Base-by-base conservation (phyloP, 1,284 basidiomycete species). In the Cutaneotrichosporon cyanovorans region DNA sequence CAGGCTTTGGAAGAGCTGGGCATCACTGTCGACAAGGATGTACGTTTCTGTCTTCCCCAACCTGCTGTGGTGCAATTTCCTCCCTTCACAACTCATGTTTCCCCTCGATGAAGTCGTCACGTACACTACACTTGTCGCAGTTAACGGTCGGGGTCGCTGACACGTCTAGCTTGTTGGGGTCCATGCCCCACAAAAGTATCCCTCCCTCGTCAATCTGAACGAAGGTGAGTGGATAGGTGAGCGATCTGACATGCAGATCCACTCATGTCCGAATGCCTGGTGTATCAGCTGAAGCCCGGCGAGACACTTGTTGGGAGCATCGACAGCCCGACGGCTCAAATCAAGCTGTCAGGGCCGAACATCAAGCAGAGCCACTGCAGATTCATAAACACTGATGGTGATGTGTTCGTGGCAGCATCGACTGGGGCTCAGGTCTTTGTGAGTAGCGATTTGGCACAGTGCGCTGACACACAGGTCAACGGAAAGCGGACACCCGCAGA, bases 121-220 rank as follows among this genome's bases (percentile, higher is more conserved):
- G n/a, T n/a, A n/a, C n/a, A n/a, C n/a, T n/a, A n/a, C n/a, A n/a
- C n/a, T n/a, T n/a, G n/a, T n/a, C n/a, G n/a, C n/a, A n/a, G n/a
- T n/a, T n/a, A n/a, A n/a, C 44, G 45, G 42, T 22, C n/a, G 16
- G 19, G 11, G n/a, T n/a, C 22, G 16, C 25, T 42, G 19, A 46
- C 11, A 16, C 8, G 18, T 28, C 36, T n/a, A 68, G 58, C 51
- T 70, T 42, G 63, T 68, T 15, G 65, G 69, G 16, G 89, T 98
- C 41, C 90, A 96, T 75, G 92, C 93, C n/a, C 93, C 93, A n/a
- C 97, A 96, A 77, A 90, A 84, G 81, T 90, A 89, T 81, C 91
- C 92, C 4, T 90, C 93, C 74, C 75, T 96, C 54, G 91, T 96
- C 63, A 96, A 96, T 71, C 73, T 96, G 81, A 91, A 91, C 69